Base-by-base conservation (phyloP, 345 rosid genomes). In the Eucalyptus caleyi region DNA sequence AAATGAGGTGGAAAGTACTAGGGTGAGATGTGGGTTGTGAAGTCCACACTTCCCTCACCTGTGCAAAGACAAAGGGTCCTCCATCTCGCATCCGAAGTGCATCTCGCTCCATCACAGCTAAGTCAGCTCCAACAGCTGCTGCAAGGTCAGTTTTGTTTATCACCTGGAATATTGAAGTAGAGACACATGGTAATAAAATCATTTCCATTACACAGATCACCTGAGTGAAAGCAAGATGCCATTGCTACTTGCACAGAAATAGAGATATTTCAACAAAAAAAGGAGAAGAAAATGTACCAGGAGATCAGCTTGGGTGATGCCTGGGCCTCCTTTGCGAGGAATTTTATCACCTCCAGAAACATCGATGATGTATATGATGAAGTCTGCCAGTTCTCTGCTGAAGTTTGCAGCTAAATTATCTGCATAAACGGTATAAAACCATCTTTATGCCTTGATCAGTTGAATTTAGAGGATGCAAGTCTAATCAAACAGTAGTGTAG, bases 71-170 rank as follows among this genome's bases (percentile, higher is more conserved):
- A 51, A 98, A 93, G 19, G 99, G 99, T 7, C 99, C 99, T 90
- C 99, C 98, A 92, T 97, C 99, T 51, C 99, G 95, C 98, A 98
- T 98, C 87, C 97, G 94, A 44, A 97, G 95, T 24, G 98, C 95
- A 94, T 97, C 99, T 21, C 94, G 93, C 90, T 96, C 98, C 99
- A 98, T 96, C 90, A 97, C 98, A 37, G 91, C 92, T 89, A 97
- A 93, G 91, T 96, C 98, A 6, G 98, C 98, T 47, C 99, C 98
- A 89, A 97, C 96, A 65, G 99, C 98, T 26, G 93, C 89, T 86
- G 99, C 99, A 80, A 97, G 97, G 92, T 98, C 98, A 8, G 99
- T 96, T 94, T 98, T 98, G 92, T 98, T 97, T 90, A 98, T 98
- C 87, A 97, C 99, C 99, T 97, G 91, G 19, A 77, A 86, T 77